Conservation (phyloP, 2,329 filamentous ascomycete species). For the Stemphylium lycopersici region DNA sequence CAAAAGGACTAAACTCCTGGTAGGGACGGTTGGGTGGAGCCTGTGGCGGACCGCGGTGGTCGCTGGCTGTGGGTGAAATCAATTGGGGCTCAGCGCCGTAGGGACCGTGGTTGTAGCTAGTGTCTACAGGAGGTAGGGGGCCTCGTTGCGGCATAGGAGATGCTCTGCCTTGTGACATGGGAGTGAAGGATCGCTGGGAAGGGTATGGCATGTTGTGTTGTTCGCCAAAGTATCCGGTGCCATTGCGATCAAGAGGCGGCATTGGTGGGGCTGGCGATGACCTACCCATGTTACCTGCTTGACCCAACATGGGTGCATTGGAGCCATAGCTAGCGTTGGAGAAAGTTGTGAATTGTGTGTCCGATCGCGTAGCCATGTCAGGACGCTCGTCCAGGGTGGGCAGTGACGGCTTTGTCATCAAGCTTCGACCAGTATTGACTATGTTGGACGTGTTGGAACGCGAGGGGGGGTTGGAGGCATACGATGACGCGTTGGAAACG, state of each 20-base stretch:
- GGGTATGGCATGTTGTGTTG: slow-evolving; percentile 28
- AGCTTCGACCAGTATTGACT: slow-evolving; percentile 44
- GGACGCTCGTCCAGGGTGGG: slow-evolving; percentile 52
- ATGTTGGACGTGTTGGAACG: slow-evolving; percentile 63
- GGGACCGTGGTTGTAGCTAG: slow-evolving; percentile 30
- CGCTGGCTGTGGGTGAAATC: slow-evolving; percentile 29
- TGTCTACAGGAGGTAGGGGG: slow-evolving; percentile 40
- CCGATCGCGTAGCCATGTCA: slow-evolving; percentile 42
- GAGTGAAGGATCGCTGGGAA: slow-evolving; percentile 35
- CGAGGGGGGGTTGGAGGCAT: slow-evolving; percentile 57
- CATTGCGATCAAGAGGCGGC: slow-evolving; percentile 35
- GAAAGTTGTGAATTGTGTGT: slow-evolving; percentile 62
- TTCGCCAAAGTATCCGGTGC: slow-evolving; percentile 36
- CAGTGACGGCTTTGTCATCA: slow-evolving; percentile 48
- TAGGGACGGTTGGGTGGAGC: slow-evolving; percentile 25
- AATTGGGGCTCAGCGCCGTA: slow-evolving; percentile 31
- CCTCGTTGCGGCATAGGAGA: slow-evolving; percentile 35
- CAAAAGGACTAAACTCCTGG: slow-evolving; percentile 42
- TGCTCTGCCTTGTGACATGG: slow-evolving; percentile 39
- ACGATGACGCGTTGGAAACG: slow-evolving; percentile 1
- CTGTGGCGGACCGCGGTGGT: slow-evolving; percentile 20
- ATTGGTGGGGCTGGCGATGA: slow-evolving; percentile 40
- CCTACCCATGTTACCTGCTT: slow-evolving; percentile 66
- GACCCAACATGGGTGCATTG: slow-evolving; percentile 66
- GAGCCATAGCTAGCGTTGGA: slow-evolving; percentile 66